phyloP scores from a whole-genome alignment of 345 rosid species.

The Eucalyptus decipiens region DNA sequence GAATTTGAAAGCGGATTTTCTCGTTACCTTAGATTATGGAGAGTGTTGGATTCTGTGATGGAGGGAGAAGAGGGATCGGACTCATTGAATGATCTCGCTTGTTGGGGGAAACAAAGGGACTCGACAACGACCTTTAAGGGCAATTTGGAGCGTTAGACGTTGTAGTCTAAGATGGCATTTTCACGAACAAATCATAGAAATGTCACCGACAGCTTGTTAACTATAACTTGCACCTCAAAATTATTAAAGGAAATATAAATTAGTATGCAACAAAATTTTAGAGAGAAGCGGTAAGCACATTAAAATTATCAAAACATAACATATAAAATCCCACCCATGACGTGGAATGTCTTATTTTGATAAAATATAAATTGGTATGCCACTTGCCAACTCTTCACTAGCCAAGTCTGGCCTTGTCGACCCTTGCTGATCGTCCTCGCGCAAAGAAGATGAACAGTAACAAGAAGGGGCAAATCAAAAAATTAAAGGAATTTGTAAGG shows the following conservation, averaged over 20 bases:
- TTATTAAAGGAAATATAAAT: not conserved
- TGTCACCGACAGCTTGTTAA: not conserved
- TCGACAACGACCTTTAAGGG: not conserved
- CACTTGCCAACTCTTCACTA: too few species aligned
- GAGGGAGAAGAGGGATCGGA: not conserved
- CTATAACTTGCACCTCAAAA: not conserved
- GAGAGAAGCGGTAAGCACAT: not conserved
- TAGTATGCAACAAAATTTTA: not conserved
- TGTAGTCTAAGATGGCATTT: not conserved
- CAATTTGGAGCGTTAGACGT: not conserved
- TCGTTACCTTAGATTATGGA: not conserved
- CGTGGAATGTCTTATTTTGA: not conserved
- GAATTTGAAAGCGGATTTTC: not conserved
- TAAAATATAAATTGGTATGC: too few species aligned
- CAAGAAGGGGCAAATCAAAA: too few species aligned
- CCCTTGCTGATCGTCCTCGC: accelerated
- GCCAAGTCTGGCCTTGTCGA: too few species aligned
- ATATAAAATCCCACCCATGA: not conserved
- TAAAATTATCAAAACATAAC: not conserved
- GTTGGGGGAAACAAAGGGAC: not conserved
- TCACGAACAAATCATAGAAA: not conserved
- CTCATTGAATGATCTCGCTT: not conserved
- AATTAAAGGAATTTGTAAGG: too few species aligned
- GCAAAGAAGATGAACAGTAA: too few species aligned
- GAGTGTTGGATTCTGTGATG: not conserved